These are phyloP conservation scores for Trichopus zeylanicus DNA, from an alignment of 116 monocot genomes.

Conservation along the genomic window DNA sequence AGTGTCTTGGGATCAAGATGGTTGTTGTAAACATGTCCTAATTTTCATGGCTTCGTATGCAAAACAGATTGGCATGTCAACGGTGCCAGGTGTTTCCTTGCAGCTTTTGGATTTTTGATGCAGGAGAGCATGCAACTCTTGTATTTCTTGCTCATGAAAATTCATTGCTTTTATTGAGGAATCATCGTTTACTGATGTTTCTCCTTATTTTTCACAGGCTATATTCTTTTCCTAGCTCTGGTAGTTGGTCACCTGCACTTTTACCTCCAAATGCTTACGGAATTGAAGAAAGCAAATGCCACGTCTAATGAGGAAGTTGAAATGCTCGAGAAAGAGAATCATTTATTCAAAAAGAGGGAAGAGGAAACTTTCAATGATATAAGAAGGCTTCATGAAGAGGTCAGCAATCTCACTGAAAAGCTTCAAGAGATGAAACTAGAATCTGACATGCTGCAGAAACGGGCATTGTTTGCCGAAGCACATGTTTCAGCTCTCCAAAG, in stretches of 20 bases:
- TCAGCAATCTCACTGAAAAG: conserved; percentile 29
- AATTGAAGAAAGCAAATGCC: conserved; percentile 17
- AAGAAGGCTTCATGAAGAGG: conserved; percentile 33
- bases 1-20: no score
- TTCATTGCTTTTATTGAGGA: no score
- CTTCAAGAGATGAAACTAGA: conserved; percentile 28
- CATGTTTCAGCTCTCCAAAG: conserved; percentile 53
- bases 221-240: conserved; percentile 48
- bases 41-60: no score
- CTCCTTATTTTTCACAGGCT: conserved; percentile 47
- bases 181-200: no score
- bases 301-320: conserved; percentile 41
- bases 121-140: no score
- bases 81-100: no score
- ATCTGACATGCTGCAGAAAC: conserved; percentile 25
- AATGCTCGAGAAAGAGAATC: conserved; percentile 35
- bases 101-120: no score
- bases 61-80: no score
- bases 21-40: no score
- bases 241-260: conserved; percentile 55
- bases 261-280: conserved; percentile 34
- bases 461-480: conserved; percentile 32
- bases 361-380: conserved; percentile 26
- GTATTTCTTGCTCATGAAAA: no score
- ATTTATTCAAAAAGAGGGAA: conserved; percentile 28